These are phyloP conservation scores for Iris pallida DNA, from an alignment of 116 monocot species.

Conservation along the genomic window DNA sequence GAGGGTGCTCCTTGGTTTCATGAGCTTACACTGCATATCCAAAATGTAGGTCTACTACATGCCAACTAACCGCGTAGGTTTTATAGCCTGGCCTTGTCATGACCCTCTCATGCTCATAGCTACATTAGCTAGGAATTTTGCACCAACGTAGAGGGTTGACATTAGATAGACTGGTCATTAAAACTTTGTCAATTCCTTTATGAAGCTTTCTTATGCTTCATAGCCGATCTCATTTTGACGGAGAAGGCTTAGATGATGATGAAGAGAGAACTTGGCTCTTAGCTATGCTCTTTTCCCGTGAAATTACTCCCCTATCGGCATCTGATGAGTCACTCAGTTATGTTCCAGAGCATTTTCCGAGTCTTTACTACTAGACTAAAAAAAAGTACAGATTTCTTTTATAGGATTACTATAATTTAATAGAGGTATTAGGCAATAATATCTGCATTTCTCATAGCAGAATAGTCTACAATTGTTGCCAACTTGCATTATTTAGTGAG, in stretches of 20 bases:
- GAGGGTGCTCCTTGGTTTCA: no score
- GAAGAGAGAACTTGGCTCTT: neutral
- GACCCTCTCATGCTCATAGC: no score
- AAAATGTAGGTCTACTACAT: no score
- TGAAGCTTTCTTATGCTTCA: no score
- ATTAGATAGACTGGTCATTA: no score
- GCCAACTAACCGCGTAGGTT: no score
- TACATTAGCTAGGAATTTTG: no score
- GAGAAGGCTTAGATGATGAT: neutral
- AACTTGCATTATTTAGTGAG: conserved; percentile 1
- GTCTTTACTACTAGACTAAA: neutral
- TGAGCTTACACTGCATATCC: no score
- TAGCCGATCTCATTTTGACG: no score
- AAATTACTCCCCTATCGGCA: neutral
- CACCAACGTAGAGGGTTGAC: no score
- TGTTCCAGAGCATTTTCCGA: neutral
- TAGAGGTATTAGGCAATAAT: neutral
- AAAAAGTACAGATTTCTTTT: neutral
- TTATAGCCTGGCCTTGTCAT: no score
- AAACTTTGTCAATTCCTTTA: no score
- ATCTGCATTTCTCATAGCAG: neutral
- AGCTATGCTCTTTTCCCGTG: neutral
- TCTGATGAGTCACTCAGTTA: neutral
- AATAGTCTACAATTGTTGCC: neutral
- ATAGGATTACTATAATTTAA: neutral